Conservation (phyloP, 768 basidiomycete genomes). For the Kwoniella dejecticola region DNA sequence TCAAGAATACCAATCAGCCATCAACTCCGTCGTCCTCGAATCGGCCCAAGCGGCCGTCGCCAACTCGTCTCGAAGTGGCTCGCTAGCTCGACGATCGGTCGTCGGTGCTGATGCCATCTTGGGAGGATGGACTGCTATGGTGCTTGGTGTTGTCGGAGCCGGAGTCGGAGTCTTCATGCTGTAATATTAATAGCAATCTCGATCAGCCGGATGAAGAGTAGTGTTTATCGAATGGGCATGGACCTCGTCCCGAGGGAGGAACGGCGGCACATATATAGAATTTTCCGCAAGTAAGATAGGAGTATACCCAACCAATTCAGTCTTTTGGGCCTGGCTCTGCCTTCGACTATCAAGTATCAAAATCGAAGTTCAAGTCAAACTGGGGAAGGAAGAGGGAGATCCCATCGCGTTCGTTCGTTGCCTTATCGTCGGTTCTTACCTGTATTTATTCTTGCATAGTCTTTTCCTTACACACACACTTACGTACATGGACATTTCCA, state of each 20-base stretch:
- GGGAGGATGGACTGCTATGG: constrained; percentile 22
- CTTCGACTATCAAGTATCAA: too few species aligned
- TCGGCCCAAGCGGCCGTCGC: constrained; percentile 27
- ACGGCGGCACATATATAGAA: too few species aligned
- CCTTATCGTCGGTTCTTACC: neutral
- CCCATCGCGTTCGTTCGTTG: neutral
- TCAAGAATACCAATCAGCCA: constrained; percentile 35
- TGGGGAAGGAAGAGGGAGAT: too few species aligned
- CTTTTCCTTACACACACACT: neutral
- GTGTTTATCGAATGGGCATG: neutral
- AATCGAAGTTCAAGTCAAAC: too few species aligned
- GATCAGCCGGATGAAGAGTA: too few species aligned
- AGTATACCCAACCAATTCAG: neutral
- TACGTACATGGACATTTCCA: neutral
- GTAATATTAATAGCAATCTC: neutral
- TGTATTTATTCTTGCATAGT: constrained; percentile 5
- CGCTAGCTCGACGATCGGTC: constrained; percentile 1
- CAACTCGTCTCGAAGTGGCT: neutral
- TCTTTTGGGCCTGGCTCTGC: neutral
- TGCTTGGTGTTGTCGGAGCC: constrained; percentile 20
- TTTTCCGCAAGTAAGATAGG: too few species aligned
- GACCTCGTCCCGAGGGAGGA: too few species aligned
- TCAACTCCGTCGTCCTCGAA: constrained; percentile 41
- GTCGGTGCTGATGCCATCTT: neutral
- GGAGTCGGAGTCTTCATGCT: constrained; percentile 20